Percentiles rank a stretch among this genome's conserved stretches.
Conservation (phyloP, 495 filamentous ascomycete genomes). For the Durotheca rogersii region DNA sequence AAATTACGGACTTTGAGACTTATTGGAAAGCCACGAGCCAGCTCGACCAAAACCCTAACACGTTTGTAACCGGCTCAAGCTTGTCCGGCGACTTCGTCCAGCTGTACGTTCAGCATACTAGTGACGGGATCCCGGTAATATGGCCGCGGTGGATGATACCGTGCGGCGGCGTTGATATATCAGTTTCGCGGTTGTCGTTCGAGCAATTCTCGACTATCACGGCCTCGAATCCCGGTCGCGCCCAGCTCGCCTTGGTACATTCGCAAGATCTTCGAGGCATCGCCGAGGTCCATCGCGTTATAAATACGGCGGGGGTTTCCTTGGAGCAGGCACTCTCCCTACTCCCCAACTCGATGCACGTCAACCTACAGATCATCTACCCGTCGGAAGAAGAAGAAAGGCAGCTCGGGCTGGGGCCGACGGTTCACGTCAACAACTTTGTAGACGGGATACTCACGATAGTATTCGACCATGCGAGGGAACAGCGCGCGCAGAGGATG, state of each 20-base stretch:
- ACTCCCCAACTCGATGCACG: conserved; percentile 73
- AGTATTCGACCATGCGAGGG: conserved; percentile 88
- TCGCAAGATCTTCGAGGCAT: conserved; percentile 55
- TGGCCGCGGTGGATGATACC: conserved; percentile 79
- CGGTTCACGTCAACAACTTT: conserved; percentile 81
- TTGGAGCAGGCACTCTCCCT: conserved; percentile 71
- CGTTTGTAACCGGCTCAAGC: conserved; percentile 92
- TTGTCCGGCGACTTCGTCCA: conserved; percentile 90
- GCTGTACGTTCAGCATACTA: conserved; percentile 86
- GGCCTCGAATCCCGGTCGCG: conserved; percentile 46
- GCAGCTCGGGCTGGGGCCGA: conserved; percentile 63
- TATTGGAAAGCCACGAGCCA: conserved; percentile 99
- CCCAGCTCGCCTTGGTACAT: conserved; percentile 49
- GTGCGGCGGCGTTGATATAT: conserved; percentile 76
- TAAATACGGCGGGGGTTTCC: conserved; percentile 73
- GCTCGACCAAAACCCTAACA: conserved; percentile 74
- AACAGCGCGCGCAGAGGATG: conserved; percentile 57
- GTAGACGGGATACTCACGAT: conserved; percentile 79
- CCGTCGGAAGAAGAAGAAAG: conserved; percentile 72
- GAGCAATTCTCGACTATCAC: conserved; percentile 72
- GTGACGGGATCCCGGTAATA: conserved; percentile 80
- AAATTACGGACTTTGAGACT: conserved; percentile 96
- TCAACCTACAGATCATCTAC: conserved; percentile 85
- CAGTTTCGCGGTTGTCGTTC: conserved; percentile 72
- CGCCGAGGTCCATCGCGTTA: conserved; percentile 62